These are phyloP conservation scores for Saitozyma sp. DNA, from an alignment of 768 basidiomycete species.

Conservation along the genomic window DNA sequence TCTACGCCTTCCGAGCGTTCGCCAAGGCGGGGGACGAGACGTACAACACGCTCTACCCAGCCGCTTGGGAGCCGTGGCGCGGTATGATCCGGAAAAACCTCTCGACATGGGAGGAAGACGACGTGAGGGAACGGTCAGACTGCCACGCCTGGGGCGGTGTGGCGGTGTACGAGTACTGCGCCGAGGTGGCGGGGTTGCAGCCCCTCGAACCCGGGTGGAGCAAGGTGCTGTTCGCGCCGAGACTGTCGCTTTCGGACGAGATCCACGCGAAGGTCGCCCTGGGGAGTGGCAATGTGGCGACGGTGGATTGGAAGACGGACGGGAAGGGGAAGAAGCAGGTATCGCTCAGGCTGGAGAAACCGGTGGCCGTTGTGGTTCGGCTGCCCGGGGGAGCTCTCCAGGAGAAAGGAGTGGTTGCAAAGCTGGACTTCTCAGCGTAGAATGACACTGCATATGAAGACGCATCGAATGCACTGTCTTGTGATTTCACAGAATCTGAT, in stretches of 20 bases:
- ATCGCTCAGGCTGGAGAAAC: too few species aligned
- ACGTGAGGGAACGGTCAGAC: constrained; percentile 31
- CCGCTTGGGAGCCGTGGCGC: constrained; percentile 21
- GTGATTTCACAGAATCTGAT: too few species aligned
- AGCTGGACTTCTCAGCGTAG: too few species aligned
- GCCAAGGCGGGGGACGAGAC: constrained; percentile 13
- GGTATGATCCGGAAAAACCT: constrained; percentile 27
- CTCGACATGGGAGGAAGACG: constrained; percentile 39
- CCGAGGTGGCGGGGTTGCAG: constrained; percentile 30
- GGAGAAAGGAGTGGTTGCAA: too few species aligned
- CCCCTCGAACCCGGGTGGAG: constrained; percentile 22
- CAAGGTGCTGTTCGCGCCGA: constrained; percentile 18
- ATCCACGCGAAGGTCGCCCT: constrained; percentile 8
- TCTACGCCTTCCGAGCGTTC: constrained; percentile 38
- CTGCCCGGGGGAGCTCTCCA: too few species aligned
- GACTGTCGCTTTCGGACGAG: neutral
- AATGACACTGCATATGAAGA: too few species aligned
- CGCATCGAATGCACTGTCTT: too few species aligned
- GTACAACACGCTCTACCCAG: constrained; percentile 20
- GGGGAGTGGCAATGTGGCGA: constrained; percentile 9
- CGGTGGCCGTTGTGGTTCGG: too few species aligned
- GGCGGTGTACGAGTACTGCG: constrained; percentile 28
- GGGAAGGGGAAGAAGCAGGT: neutral
- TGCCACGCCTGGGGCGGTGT: constrained; percentile 39
- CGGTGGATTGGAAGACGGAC: neutral